phyloP scores from a whole-genome alignment of 306 rosid species.

The Dalbergia cultrata region DNA sequence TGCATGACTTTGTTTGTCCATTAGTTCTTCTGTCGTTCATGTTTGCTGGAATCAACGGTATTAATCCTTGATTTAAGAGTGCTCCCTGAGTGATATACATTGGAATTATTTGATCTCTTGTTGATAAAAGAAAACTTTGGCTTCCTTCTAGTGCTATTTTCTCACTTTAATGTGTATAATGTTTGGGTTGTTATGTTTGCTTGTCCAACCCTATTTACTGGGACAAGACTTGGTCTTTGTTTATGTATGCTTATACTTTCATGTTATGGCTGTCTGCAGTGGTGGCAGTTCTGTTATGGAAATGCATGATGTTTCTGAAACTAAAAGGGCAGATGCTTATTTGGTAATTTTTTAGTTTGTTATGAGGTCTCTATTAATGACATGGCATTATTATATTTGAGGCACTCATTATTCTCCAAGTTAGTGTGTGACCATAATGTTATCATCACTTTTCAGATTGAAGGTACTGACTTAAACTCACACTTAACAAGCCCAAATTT shows the following conservation, averaged over 20 bases:
- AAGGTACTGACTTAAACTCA: slow-evolving; percentile 64
- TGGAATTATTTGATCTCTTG: neutral
- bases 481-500: slow-evolving; percentile 59
- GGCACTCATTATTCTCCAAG: neutral
- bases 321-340: slow-evolving; percentile 59
- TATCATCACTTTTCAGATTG: slow-evolving; percentile 56
- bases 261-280: slow-evolving; percentile 48
- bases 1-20: neutral
- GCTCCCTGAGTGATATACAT: neutral
- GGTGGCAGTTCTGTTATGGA: slow-evolving; percentile 73
- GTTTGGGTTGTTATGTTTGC: slow-evolving; percentile 8
- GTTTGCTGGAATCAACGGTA: neutral
- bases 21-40: neutral
- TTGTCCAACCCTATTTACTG: slow-evolving; percentile 7
- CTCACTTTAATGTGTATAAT: neutral
- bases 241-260: slow-evolving; percentile 40
- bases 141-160: neutral
- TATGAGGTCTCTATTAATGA: neutral
- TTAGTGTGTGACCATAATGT: slow-evolving; percentile 25
- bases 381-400: slow-evolving; percentile 25
- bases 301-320: slow-evolving; percentile 65
- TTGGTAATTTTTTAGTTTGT: slow-evolving; percentile 54
- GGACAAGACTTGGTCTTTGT: neutral
- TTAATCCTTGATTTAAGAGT: neutral
- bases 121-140: slow-evolving; percentile 4